Conservation (phyloP, 2,329 filamentous ascomycete species). For the Penicillium sp. region DNA sequence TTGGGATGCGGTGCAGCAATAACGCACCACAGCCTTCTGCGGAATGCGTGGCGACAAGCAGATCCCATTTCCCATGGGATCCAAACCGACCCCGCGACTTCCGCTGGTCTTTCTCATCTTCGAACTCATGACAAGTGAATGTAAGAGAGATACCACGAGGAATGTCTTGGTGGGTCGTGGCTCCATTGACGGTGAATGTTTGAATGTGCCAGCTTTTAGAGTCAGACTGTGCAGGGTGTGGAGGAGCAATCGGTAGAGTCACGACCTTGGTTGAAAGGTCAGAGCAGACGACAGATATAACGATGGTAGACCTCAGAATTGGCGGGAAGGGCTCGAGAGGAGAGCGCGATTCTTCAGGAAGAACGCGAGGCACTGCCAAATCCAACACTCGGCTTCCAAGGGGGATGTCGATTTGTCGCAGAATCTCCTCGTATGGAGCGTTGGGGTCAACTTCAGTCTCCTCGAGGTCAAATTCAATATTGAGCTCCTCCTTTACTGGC, state of each 20-base stretch:
- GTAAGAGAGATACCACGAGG: slow-evolving; percentile 55
- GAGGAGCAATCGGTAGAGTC: slow-evolving; percentile 56
- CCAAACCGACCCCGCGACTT: slow-evolving; percentile 33
- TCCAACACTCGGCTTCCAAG: slow-evolving; percentile 56
- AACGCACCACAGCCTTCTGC: slow-evolving; percentile 47
- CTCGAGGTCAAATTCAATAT: slow-evolving; percentile 52
- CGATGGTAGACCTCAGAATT: slow-evolving; percentile 52
- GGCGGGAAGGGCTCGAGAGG: slow-evolving; percentile 47
- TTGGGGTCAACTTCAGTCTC: slow-evolving; percentile 59
- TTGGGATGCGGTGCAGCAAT: slow-evolving; percentile 46
- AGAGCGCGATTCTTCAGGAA: slow-evolving; percentile 42
- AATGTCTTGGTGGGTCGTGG: slow-evolving; percentile 53
- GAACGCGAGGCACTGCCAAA: slow-evolving; percentile 51
- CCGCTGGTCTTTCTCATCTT: slow-evolving; percentile 30
- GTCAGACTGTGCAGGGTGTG: slow-evolving; percentile 45
- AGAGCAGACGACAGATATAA: slow-evolving; percentile 57
- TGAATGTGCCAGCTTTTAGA: slow-evolving; percentile 46
- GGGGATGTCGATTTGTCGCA: slow-evolving; percentile 57
- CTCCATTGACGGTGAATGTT: slow-evolving; percentile 48
- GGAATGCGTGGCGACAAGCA: slow-evolving; percentile 50
- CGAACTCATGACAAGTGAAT: slow-evolving; percentile 48
- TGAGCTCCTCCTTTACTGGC: slow-evolving; percentile 19
- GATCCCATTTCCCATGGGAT: slow-evolving; percentile 38
- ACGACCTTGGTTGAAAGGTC: slow-evolving; percentile 60
- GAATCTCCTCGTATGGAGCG: slow-evolving; percentile 55